Base-by-base conservation (phyloP, 1,284 basidiomycete genomes). In the Fistulinella staudtii region DNA sequence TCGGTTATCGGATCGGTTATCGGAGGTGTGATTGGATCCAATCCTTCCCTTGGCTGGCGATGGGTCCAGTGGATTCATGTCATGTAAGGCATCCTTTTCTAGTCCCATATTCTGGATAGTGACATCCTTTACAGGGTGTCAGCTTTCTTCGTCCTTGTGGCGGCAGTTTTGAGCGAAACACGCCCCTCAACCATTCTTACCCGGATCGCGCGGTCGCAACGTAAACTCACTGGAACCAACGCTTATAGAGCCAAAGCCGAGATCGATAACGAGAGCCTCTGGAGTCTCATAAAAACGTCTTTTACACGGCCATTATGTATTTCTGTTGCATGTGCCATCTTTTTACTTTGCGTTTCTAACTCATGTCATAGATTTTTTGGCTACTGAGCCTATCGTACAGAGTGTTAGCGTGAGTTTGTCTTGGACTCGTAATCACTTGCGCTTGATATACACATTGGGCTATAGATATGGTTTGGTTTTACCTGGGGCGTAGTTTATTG, bases 401-500 rank as follows among this genome's bases (percentile, higher is more conserved):
- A 77, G 79, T 51, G 84, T 91, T 63, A 85, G 83, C 47, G 83
- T 85, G 50, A 47, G 77, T 40, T 29, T 22, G 30, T 20, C 8
- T 18, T 8, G 13, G 60, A n/a, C n/a, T n/a, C 9, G 21, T 34
- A 31, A 4, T 23, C 28, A 23, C 18, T n/a, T 2, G 23, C 14
- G 17, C 15, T 24, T 21, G 11, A 34, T 11, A 43, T 15, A 56
- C 15, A 18, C 24, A 3, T 14, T 46, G 29, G 37, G 15, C 8
- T 45, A 8, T 53, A 85, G 82, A 50, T 88, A 14, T 92, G 87
- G 88, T 67, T 82, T 38, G 84, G 83, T 1, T 81, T 87, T 47
- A 76, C 76, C 1, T 92, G 88, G 89, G 89, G 89, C 0, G 75
- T 92, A 10, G 63, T 85, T 37, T 92, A 80, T 58, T 78, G 76